Evolutionary conservation across 2,329 filamentous ascomycete genomes (phyloP), one percentile per base, ranked within the genome.

Genomic region (Arthrocladium fulminans): DNA sequence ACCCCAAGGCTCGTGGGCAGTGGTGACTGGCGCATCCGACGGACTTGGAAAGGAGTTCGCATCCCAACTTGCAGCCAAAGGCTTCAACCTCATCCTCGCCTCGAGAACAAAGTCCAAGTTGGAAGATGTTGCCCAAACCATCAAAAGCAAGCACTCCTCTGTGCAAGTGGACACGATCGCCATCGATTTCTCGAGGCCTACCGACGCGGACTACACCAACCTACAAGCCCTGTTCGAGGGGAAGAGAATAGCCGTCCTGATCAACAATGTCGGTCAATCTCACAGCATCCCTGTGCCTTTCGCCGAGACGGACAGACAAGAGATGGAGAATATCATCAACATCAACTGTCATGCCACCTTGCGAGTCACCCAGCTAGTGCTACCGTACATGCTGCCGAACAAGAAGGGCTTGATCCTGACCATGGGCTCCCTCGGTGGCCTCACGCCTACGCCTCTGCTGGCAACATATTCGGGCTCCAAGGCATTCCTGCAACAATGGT

Each of bases 401-500:
- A 88, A 86, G 70, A 81, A 82, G 49, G 92, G 94, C 20, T 75
- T 98, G 29, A 88, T 98, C 61, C 74, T 98, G 48, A 98, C 90
- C 50, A 96, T 98, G 89, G 92, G 90, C 40, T 96, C 89, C 9
- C 94, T 97, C 64, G 92, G 85, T 53, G 94, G 92, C 57, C 84
- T 94, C 69, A 80, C 92, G 52, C 92, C 92, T 6, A 95, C 88
- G 0, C 89, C 94, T 4, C 81, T 92, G 47, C 78, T 98, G 38
- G 92, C 92, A 10, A 97, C 92, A 2, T 98, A 98, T 75, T 94
- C 87, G 38, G 92, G 92, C 57, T 92, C 85, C 79, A 98, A 98
- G 72, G 90, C 92, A 1, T 98, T 98, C 77, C 76, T 98, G 42
- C 90, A 97, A 70, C 84, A 94, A 63, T 98, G 92, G 92, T 95